A percentile compares a stretch with the other conserved stretches of the same genome.
Conservation (phyloP, 805 yeast species). For the Clavispora asparagi region DNA sequence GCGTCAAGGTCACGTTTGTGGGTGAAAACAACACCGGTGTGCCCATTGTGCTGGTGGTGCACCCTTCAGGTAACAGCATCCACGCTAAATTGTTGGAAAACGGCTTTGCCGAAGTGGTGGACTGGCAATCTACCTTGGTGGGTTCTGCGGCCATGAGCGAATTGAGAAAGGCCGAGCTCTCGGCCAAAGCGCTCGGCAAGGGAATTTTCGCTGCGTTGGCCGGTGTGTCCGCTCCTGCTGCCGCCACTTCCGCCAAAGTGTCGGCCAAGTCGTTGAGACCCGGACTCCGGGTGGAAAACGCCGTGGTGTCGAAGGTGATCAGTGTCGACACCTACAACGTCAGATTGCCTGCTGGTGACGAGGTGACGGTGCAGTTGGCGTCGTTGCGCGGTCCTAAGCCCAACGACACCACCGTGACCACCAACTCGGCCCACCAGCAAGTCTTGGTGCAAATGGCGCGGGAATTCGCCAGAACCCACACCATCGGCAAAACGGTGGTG, state of each 20-base stretch:
- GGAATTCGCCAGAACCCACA: conserved; percentile 64
- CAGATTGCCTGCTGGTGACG: conserved; percentile 45
- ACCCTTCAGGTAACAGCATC: conserved; percentile 72
- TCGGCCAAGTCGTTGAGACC: conserved; percentile 24
- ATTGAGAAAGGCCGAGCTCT: conserved; percentile 60
- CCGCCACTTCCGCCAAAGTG: conserved; percentile 7
- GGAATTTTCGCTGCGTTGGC: conserved; percentile 51
- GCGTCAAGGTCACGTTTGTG: conserved; percentile 45
- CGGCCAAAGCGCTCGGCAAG: conserved; percentile 54
- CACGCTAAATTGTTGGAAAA: conserved; percentile 59
- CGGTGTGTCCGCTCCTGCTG: conserved; percentile 13
- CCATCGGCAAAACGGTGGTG: conserved; percentile 67
- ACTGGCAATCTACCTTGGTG: conserved; percentile 69
- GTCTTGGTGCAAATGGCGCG: conserved; percentile 61
- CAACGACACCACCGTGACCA: conserved; percentile 46
- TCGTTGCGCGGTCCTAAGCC: conserved; percentile 73
- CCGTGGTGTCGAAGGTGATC: conserved; percentile 54
- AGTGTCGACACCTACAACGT: conserved; percentile 64
- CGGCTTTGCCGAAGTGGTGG: conserved; percentile 73
- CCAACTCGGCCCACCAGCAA: conserved; percentile 32
- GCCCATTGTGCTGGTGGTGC: conserved; percentile 52
- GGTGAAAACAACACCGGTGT: conserved; percentile 62
- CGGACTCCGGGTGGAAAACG: conserved; percentile 48
- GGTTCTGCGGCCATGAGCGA: conserved; percentile 61
- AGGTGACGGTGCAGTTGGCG: conserved; percentile 66